Base-by-base conservation (phyloP, 2,329 filamentous ascomycete genomes). In the Drechmeria coniospora region DNA sequence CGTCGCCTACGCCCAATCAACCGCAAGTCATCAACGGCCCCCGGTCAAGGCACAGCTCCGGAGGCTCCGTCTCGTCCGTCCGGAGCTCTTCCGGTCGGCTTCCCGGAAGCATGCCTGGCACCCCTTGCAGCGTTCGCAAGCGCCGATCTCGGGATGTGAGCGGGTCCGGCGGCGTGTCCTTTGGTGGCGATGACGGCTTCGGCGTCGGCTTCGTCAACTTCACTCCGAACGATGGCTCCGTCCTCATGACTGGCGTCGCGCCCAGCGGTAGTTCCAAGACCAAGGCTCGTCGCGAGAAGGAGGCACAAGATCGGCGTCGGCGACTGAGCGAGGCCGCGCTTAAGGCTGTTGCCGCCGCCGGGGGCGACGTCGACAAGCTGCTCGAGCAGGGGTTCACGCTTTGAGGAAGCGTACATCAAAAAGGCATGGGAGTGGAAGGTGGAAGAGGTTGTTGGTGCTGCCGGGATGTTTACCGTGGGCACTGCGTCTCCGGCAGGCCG, bases 231-330 rank as follows among this genome's bases (percentile, higher is more conserved):
- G 86, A 98, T 50, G 76, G 74, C 42, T 60, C 67, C 10, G 71
- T 79, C 46, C 75, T 98, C 23, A 70, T 98, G 52, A 82, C 72
- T 6, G 87, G 86, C 5, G 90, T 98, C 9, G 90, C 90, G 25
- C 87, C 87, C 1, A 86, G 78, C 38, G 90, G 90, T 8, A 84
- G 76, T 40, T 80, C 73, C 39, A 95, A 95, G 67, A 95, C 90
- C 7, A 94, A 94, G 50, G 83, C 83, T n/a, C 61, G 84, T 30
- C 61, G 90, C 27, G 87, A 95, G 52, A 79, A 82, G 50, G 87
- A 94, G 57, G 82, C 82, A 2, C 63, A 68, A 29, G 87, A 94
- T 45, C 75, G 77, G 53, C 63, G 80, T 42, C 57, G 75, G 39
- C 65, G 68, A 46, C 47, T 86, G 30, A 75, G 68, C 43, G 71